Percentiles rank a stretch among this genome's conserved stretches.
Evolutionary conservation across 2,329 filamentous ascomycete species (phyloP).

Genomic region (Colletotrichum spinosum): DNA sequence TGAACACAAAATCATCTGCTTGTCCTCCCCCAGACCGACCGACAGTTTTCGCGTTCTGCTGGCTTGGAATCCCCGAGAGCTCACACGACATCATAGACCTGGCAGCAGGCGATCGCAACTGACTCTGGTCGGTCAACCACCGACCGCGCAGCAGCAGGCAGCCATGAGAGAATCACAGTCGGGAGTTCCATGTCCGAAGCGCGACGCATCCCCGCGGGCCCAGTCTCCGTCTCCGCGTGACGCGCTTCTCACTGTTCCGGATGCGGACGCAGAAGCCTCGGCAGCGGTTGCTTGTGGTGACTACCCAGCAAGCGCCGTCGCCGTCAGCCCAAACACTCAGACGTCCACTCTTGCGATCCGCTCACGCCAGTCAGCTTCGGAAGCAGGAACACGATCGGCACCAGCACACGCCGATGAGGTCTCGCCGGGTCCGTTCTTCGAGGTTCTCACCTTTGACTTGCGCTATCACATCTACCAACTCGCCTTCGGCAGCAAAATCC

Average conservation of each 20-base stretch:
- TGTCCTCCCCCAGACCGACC: background rate
- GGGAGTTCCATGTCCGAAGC: conserved; percentile 18
- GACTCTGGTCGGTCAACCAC: background rate
- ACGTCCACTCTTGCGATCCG: conserved; percentile 8
- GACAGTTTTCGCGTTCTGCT: background rate
- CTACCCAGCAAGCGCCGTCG: background rate
- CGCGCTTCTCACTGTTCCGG: conserved; percentile 27
- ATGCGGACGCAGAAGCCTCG: conserved; percentile 30
- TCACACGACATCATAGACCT: background rate
- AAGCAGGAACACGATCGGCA: background rate
- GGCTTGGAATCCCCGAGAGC: background rate
- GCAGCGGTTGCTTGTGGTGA: conserved; percentile 12
- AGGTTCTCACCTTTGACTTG: conserved; percentile 33
- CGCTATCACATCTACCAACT: conserved; percentile 37
- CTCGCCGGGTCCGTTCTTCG: conserved; percentile 30
- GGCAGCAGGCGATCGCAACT: background rate
- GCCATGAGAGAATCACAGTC: conserved; percentile 22
- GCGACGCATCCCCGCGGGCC: conserved; percentile 13
- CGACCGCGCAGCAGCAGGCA: conserved; percentile 7
- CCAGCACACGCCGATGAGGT: background rate
- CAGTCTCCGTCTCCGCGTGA: background rate
- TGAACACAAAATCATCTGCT: conserved; percentile 10
- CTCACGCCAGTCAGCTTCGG: background rate
- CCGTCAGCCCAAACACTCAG: background rate
- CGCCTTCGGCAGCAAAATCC: conserved; percentile 31